These are phyloP conservation scores for Hsuehochloa calcarea DNA, from an alignment of 176 grass and related monocot species.

Conservation along the genomic window DNA sequence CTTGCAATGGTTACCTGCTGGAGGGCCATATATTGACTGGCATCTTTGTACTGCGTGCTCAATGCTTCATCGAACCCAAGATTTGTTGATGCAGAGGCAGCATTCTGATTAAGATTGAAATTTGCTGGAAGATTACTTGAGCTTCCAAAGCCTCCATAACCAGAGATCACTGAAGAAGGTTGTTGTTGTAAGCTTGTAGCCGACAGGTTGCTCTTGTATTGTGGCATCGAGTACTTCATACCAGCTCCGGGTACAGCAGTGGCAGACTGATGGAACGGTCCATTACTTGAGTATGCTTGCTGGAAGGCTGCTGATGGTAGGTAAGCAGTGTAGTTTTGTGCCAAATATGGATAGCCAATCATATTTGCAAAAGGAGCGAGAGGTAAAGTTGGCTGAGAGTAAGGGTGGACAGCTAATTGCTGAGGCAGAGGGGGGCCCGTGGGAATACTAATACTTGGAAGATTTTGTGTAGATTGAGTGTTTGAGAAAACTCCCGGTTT, in stretches of 20 bases:
- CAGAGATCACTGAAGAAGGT: slow-evolving; percentile 62
- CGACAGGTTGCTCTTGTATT: slow-evolving; percentile 80
- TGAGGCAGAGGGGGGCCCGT: slow-evolving; percentile 65
- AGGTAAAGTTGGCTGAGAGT: slow-evolving; percentile 85
- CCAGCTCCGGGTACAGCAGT: slow-evolving; percentile 63
- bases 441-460: slow-evolving; percentile 55
- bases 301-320: slow-evolving; percentile 79
- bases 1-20: slow-evolving; percentile 66
- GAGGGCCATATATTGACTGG: slow-evolving; percentile 73
- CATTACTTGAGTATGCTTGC: slow-evolving; percentile 84
- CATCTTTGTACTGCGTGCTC: slow-evolving; percentile 83
- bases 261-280: slow-evolving; percentile 78
- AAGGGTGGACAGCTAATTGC: slow-evolving; percentile 82
- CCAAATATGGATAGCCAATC: slow-evolving; percentile 83
- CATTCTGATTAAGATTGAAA: slow-evolving; percentile 64
- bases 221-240: slow-evolving; percentile 82
- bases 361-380: slow-evolving; percentile 74
- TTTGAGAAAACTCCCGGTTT: slow-evolving; percentile 77
- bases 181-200: slow-evolving; percentile 61
- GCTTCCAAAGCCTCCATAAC: slow-evolving; percentile 81
- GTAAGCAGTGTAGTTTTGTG: slow-evolving; percentile 79
- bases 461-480: slow-evolving; percentile 56
- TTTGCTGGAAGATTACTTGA: slow-evolving; percentile 67
- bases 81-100: slow-evolving; percentile 54
- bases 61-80: slow-evolving; percentile 82